Percentiles rank a stretch among this genome's conserved stretches.
Evolutionary conservation across 805 yeast genomes (phyloP).

Genomic region (Nakazawaea ernobii): DNA sequence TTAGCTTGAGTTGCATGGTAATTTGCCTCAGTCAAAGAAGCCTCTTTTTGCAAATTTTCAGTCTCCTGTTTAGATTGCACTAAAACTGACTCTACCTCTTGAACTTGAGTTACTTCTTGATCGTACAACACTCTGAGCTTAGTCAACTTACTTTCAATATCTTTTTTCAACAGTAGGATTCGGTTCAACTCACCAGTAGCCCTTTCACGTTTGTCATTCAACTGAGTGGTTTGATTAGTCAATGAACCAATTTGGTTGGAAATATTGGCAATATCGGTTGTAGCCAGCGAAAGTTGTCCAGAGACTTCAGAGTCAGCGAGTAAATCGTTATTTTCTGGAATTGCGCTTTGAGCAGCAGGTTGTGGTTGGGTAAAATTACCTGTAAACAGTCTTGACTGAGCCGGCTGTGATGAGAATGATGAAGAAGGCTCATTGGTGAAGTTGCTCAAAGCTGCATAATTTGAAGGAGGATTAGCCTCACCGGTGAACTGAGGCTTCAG

Average conservation of each 20-base stretch:
- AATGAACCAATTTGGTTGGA: constrained; percentile 81
- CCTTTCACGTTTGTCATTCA: constrained; percentile 63
- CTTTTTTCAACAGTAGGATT: constrained; percentile 59
- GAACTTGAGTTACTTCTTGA: constrained; percentile 70
- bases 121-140: constrained; percentile 68
- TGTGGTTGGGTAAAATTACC: constrained; percentile 11
- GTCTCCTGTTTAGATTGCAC: constrained; percentile 58
- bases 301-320: constrained; percentile 58
- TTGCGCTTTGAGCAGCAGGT: constrained; percentile 13
- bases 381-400: constrained; percentile 3
- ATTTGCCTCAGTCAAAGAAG: constrained; percentile 73
- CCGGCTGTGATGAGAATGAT: constrained; percentile 12
- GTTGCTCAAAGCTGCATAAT: constrained; percentile 46
- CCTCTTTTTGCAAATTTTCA: constrained; percentile 63
- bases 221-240: constrained; percentile 63
- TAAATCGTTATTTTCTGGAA: constrained; percentile 36
- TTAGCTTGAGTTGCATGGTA: constrained; percentile 64
- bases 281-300: constrained; percentile 67
- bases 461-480: constrained; percentile 21
- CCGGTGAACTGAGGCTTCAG: constrained; percentile 27
- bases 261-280: constrained; percentile 80
- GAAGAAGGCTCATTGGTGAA: constrained; percentile 7
- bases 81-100: constrained; percentile 61
- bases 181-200: constrained; percentile 76
- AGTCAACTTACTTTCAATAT: constrained; percentile 66